Percentiles rank a stretch among this genome's conserved stretches.
Evolutionary conservation across 305 asterid species (phyloP).

Genomic region (Solanum chacoense): DNA sequence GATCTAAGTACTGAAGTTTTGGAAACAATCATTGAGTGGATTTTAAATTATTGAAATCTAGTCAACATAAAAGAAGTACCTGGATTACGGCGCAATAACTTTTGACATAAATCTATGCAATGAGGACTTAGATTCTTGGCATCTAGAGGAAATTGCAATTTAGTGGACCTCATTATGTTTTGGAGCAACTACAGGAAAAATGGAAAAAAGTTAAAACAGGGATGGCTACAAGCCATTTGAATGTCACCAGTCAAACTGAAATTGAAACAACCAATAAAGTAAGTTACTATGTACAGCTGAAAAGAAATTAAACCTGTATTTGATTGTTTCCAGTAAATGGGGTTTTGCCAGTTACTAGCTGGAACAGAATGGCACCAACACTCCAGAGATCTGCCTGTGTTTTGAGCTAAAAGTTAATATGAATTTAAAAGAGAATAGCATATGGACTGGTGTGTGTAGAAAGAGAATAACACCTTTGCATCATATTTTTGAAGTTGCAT

Average conservation of each 20-base stretch:
- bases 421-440: constrained; percentile 8
- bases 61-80: constrained; percentile 29
- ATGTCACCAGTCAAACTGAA: not conserved
- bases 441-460: not conserved
- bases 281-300: constrained; percentile 3
- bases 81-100: constrained; percentile 80
- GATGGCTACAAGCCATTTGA: not conserved
- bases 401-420: constrained; percentile 19
- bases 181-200: constrained; percentile 52
- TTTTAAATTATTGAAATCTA: not conserved
- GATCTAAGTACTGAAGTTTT: not conserved
- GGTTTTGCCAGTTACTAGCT: constrained; percentile 84
- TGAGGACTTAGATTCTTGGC: constrained; percentile 49
- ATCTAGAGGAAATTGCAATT: constrained; percentile 73
- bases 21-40: not conserved
- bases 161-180: constrained; percentile 68
- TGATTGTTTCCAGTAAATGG: constrained; percentile 80
- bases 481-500: constrained; percentile 92
- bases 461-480: constrained; percentile 63
- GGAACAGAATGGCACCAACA: constrained; percentile 89
- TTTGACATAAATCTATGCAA: constrained; percentile 73
- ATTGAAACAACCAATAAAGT: not conserved
- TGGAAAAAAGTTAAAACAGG: not conserved
- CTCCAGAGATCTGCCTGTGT: constrained; percentile 99
- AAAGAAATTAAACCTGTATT: constrained; percentile 47